Conservation (phyloP, 495 filamentous ascomycete species). For the Lophiotrema nucula region DNA sequence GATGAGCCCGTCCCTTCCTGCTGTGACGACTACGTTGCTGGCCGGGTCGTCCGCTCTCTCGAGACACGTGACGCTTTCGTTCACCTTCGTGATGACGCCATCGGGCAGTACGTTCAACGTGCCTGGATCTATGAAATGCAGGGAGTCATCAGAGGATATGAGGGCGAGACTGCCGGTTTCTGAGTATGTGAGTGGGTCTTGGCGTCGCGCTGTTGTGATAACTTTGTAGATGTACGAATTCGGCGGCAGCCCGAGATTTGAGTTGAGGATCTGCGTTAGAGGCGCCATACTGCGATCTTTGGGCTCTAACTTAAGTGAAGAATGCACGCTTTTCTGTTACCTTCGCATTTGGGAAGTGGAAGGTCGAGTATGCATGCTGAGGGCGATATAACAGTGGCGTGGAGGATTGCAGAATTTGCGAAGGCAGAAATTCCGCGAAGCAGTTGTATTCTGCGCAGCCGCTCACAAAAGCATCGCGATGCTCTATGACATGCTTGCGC, state of each 20-base stretch:
- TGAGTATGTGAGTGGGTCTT: constrained; percentile 19
- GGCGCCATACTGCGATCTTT: constrained; percentile 20
- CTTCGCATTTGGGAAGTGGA: too few species aligned
- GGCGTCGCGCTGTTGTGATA: constrained; percentile 16
- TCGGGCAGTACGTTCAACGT: constrained; percentile 24
- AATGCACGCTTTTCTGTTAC: not conserved
- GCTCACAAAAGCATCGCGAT: too few species aligned
- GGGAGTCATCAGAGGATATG: constrained; percentile 49
- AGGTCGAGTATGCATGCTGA: too few species aligned
- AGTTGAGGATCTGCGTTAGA: constrained; percentile 9
- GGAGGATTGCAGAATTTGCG: too few species aligned
- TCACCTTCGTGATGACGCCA: constrained; percentile 45
- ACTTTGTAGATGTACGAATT: constrained; percentile 37
- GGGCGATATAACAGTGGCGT: too few species aligned
- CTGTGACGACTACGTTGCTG: constrained; percentile 51
- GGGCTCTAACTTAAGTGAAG: too few species aligned
- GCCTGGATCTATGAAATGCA: constrained; percentile 54
- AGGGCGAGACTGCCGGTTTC: constrained; percentile 32
- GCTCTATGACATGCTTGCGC: too few species aligned
- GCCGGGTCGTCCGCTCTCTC: constrained; percentile 45
- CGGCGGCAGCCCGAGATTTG: constrained; percentile 25
- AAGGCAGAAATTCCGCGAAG: too few species aligned
- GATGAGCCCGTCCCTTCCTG: constrained; percentile 62
- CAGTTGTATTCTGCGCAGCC: too few species aligned
- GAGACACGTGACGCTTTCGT: constrained; percentile 59